Evolutionary conservation across 2,329 filamentous ascomycete species (phyloP), one percentile per base, ranked within the genome.

Genomic region (Colletotrichum karsti): DNA sequence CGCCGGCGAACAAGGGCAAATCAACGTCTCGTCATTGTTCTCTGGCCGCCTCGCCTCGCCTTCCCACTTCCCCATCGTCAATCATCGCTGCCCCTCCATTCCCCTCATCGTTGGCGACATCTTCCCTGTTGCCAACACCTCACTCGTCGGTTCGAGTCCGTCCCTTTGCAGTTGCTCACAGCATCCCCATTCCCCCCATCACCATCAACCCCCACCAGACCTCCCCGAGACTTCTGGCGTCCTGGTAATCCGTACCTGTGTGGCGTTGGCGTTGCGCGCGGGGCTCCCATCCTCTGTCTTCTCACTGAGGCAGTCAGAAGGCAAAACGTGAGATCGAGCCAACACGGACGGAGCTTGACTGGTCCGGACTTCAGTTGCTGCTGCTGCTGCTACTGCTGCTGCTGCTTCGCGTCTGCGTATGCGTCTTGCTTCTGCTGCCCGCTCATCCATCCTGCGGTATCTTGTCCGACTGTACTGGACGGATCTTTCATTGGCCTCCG

Each of bases 331-430:
- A 67, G 63, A 67, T 63, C 15, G 60, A 64, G 50, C 55, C 64
- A 59, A 67, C 64, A 67, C 60, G 53, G 64, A 67, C 64, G 60
- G 53, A 64, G 46, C 46, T 42, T 64, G 60, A 67, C 64, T 67
- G 60, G 64, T 46, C 64, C 60, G 64, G 64, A 58, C 53, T 46
- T 24, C n/a, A 41, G 39, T 28, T 56, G 26, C 46, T 20, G 46
- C 26, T 33, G 24, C 46, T 53, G 28, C 28, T 53, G 24, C 18
- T n/a, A n/a, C 18, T 57, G 54, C 39, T 57, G 26, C n/a, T 24
- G 46, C 24, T 37, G 50, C 30, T 22, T 20, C 10, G 37, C 37
- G 4, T 15, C 37, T 41, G 37, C 37, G 37, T 41, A 7, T 18
- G 15, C 39, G 26, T 50, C 20, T 26, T 50, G 44, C 44, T 50